These are phyloP conservation scores for Thymus quinquecostatus DNA, from an alignment of 257 asterid genomes.

Conservation along the genomic window DNA sequence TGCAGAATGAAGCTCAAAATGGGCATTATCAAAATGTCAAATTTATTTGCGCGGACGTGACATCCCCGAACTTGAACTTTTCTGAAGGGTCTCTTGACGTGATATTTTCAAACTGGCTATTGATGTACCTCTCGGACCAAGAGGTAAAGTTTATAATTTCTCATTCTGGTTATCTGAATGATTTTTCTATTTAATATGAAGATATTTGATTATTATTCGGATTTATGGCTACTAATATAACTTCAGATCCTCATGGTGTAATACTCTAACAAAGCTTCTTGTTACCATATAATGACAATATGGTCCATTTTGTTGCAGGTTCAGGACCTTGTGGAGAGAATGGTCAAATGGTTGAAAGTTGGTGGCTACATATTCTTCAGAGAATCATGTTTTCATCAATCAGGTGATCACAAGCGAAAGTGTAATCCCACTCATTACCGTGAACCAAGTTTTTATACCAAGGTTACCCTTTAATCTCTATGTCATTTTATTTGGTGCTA, in stretches of 20 bases:
- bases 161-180: neutral
- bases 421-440: slow-evolving; percentile 93
- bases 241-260: neutral
- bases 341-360: slow-evolving; percentile 90
- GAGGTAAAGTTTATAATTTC: slow-evolving; percentile 57
- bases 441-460: slow-evolving; percentile 90
- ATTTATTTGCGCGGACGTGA: slow-evolving; percentile 90
- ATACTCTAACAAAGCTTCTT: neutral
- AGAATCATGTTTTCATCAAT: slow-evolving; percentile 96
- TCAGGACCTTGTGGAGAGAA: slow-evolving; percentile 63
- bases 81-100: slow-evolving; percentile 75
- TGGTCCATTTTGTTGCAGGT: slow-evolving; percentile 56
- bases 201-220: neutral
- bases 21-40: slow-evolving; percentile 69
- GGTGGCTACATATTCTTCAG: slow-evolving; percentile 95
- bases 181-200: slow-evolving; percentile 7
- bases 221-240: neutral
- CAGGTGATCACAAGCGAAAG: slow-evolving; percentile 93
- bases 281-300: neutral
- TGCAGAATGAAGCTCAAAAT: slow-evolving; percentile 77
- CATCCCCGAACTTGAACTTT: slow-evolving; percentile 76
- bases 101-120: slow-evolving; percentile 90
- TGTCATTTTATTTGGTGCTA: neutral
- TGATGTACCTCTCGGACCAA: slow-evolving; percentile 93
- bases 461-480: slow-evolving; percentile 51